Percentiles rank a stretch among this genome's conserved stretches.
These are phyloP conservation scores for Nannochloropsis granulata DNA, from an alignment of 108 stramenopile species.

Conservation along the genomic window DNA sequence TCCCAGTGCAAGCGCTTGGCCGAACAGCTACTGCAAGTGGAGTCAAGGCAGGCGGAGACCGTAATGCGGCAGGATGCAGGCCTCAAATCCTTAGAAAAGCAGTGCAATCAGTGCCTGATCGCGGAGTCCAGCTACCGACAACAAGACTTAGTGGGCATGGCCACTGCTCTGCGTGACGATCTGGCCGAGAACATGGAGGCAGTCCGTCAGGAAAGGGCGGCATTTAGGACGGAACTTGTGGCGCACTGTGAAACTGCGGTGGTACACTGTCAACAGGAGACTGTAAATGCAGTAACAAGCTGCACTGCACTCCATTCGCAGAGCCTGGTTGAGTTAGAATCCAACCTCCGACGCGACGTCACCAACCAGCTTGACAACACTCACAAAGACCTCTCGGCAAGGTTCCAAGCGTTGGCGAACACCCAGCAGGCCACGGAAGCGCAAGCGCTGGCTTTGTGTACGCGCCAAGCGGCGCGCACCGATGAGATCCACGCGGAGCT, in stretches of 20 bases:
- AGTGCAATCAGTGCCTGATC: not conserved
- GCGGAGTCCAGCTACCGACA: not conserved
- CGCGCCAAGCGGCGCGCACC: not conserved
- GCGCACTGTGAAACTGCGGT: not conserved
- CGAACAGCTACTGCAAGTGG: not conserved
- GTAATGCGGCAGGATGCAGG: not conserved
- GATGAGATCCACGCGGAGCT: not conserved
- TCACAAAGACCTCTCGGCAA: not conserved
- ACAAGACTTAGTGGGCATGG: not conserved
- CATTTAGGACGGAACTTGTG: not conserved
- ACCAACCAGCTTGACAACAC: not conserved
- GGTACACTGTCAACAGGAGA: not conserved
- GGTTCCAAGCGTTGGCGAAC: not conserved
- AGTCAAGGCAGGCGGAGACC: not conserved
- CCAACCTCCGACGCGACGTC: not conserved
- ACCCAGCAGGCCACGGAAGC: not conserved
- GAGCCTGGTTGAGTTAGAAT: not conserved
- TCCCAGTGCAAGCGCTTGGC: not conserved
- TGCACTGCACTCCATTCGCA: not conserved
- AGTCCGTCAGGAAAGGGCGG: not conserved
- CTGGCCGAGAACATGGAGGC: not conserved
- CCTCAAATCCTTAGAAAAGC: not conserved
- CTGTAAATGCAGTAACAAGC: not conserved
- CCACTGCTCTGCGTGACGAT: not conserved
- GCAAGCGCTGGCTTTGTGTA: not conserved